Conservation (phyloP, 345 rosid species). For the Hypericum androsaemum region DNA sequence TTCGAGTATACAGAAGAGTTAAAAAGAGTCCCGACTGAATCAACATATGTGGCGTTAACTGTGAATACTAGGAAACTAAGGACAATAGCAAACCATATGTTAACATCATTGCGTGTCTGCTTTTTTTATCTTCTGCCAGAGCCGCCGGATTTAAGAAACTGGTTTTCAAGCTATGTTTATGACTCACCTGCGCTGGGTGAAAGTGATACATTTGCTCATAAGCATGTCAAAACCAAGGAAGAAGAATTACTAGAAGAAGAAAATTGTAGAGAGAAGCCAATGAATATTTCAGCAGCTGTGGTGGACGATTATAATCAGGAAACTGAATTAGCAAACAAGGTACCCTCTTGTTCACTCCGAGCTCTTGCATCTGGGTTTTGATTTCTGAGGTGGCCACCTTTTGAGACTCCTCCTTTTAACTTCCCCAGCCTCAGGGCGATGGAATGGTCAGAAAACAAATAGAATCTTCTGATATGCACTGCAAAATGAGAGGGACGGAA, state of each 20-base stretch:
- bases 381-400: background rate
- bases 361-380: background rate
- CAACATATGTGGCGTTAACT: too few species aligned
- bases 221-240: background rate
- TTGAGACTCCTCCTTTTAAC: background rate
- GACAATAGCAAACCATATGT: too few species aligned
- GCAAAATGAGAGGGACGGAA: slow-evolving; percentile 2
- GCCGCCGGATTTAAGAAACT: slow-evolving; percentile 7
- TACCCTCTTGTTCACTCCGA: background rate
- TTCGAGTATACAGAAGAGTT: too few species aligned
- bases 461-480: background rate
- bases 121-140: slow-evolving; percentile 6
- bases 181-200: background rate
- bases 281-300: slow-evolving; percentile 1
- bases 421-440: slow-evolving; percentile 14
- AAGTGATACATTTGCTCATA: background rate
- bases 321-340: slow-evolving; percentile 9
- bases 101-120: background rate
- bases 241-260: background rate
- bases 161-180: slow-evolving; percentile 7
- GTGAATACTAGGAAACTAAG: too few species aligned
- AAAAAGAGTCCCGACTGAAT: too few species aligned
- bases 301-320: slow-evolving; percentile 6
- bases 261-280: background rate
- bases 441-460: slow-evolving; percentile 1